Percentiles rank a stretch among this genome's conserved stretches.
These are phyloP conservation scores for Daldinia eschscholtzii DNA, from an alignment of 2,329 filamentous ascomycete genomes.

Conservation along the genomic window DNA sequence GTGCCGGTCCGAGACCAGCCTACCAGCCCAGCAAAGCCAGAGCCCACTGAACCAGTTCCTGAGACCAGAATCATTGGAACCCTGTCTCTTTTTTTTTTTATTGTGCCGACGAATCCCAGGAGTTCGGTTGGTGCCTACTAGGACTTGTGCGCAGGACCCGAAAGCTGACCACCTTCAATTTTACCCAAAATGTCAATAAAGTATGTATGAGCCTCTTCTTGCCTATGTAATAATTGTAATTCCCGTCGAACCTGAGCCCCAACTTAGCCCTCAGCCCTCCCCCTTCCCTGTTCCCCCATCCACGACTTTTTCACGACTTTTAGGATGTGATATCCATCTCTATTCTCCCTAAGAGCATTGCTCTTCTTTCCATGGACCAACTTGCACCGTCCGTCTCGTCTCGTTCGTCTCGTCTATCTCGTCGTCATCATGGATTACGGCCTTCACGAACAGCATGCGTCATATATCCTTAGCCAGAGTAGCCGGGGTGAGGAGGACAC, in stretches of 20 bases:
- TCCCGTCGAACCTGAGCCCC: conserved; percentile 35
- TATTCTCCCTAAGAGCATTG: conserved; percentile 40
- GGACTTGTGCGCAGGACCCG: conserved; percentile 47
- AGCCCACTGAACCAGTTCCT: conserved; percentile 42
- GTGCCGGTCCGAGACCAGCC: conserved; percentile 52
- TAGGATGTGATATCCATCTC: conserved; percentile 43
- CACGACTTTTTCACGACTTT: conserved; percentile 45
- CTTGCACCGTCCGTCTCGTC: conserved; percentile 25
- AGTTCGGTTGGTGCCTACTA: conserved; percentile 50
- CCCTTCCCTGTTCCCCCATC: conserved; percentile 21
- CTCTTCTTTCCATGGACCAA: conserved; percentile 42
- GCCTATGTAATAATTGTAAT: conserved; percentile 29
- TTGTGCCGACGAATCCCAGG: conserved; percentile 55
- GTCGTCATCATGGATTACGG: conserved; percentile 53
- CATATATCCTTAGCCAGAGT: conserved; percentile 58
- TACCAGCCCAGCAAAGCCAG: conserved; percentile 5
- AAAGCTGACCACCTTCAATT: conserved; percentile 52
- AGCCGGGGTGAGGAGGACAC: conserved; percentile 58
- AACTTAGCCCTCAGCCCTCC: conserved; percentile 30
- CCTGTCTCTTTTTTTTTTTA: conserved; percentile 47
- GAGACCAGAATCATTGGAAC: conserved; percentile 44
- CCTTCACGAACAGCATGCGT: conserved; percentile 60
- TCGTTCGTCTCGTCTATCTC: not conserved
- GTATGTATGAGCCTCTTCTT: conserved; percentile 51
- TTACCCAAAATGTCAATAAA: conserved; percentile 58